A percentile compares a stretch with the other conserved stretches of the same genome.
These are phyloP conservation scores for Fusarium ramigenum DNA, from an alignment of 2,329 filamentous ascomycete species.

Conservation along the genomic window DNA sequence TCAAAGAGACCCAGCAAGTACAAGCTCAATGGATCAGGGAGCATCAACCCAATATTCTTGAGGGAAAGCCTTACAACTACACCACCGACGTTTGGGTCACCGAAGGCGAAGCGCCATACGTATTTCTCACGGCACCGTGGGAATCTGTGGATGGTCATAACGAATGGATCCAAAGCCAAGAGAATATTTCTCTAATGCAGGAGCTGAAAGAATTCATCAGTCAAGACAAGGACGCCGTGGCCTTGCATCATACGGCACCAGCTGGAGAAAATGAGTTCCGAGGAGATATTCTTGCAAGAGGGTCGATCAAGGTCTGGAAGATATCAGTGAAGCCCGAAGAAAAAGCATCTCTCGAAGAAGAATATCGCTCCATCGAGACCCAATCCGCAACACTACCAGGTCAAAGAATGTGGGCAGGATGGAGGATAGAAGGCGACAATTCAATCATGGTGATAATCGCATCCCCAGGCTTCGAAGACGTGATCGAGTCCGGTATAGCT, in stretches of 20 bases:
- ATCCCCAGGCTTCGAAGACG: slow-evolving; percentile 50
- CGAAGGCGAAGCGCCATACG: slow-evolving; percentile 47
- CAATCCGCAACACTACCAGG: slow-evolving; percentile 46
- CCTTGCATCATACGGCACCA: slow-evolving; percentile 55
- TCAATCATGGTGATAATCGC: slow-evolving; percentile 54
- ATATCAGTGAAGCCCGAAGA: slow-evolving; percentile 46
- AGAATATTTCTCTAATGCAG: slow-evolving; percentile 51
- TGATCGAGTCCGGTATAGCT: slow-evolving; percentile 43
- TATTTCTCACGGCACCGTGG: slow-evolving; percentile 59
- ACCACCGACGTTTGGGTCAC: slow-evolving; percentile 50
- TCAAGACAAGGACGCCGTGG: slow-evolving; percentile 45
- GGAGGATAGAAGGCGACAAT: slow-evolving; percentile 52
- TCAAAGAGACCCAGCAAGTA: slow-evolving; percentile 46
- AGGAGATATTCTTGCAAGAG: slow-evolving; percentile 38
- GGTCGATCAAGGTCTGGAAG: slow-evolving; percentile 49
- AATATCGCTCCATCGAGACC: slow-evolving; percentile 47
- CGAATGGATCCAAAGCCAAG: slow-evolving; percentile 55
- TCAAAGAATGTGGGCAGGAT: slow-evolving; percentile 50
- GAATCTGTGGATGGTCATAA: slow-evolving; percentile 52
- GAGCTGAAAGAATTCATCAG: slow-evolving; percentile 48
- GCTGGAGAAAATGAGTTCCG: slow-evolving; percentile 42
- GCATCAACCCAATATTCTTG: slow-evolving; percentile 49
- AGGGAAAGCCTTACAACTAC: slow-evolving; percentile 42
- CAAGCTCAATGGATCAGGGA: slow-evolving; percentile 54
- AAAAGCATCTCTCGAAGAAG: slow-evolving; percentile 47